A percentile compares a stretch with the other conserved stretches of the same genome.
Conservation (phyloP, 2,329 filamentous ascomycete species). For the Diaporthe ampelina region DNA sequence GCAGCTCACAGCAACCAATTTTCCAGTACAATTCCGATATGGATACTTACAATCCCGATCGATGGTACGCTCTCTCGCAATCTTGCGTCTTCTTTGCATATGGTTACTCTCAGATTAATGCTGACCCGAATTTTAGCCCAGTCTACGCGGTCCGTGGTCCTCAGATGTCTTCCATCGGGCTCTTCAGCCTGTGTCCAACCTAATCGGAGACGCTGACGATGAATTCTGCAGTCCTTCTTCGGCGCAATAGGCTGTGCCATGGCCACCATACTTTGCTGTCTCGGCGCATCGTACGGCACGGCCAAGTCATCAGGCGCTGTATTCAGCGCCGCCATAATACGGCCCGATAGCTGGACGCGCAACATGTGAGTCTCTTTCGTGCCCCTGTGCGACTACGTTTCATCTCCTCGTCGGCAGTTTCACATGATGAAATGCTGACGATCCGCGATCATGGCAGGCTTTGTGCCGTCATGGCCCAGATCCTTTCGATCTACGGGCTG, state of each 20-base stretch:
- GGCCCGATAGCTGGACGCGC: slow-evolving; percentile 73
- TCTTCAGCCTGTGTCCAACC: background rate
- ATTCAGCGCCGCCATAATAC: slow-evolving; percentile 95
- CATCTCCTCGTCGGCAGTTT: background rate
- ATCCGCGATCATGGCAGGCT: background rate
- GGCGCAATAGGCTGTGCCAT: slow-evolving; percentile 94
- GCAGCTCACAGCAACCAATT: background rate
- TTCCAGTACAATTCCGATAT: background rate
- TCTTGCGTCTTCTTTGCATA: background rate
- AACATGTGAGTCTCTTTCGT: slow-evolving; percentile 1
- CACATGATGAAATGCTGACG: background rate
- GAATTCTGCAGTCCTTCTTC: slow-evolving; percentile 79
- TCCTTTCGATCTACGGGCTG: slow-evolving; percentile 98
- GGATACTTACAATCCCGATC: slow-evolving; percentile 22
- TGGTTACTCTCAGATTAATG: too few relatives aligned
- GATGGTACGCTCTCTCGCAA: background rate
- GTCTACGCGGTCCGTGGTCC: slow-evolving; percentile 12
- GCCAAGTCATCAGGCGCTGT: slow-evolving; percentile 99
- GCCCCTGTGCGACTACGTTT: background rate
- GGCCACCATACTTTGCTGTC: slow-evolving; percentile 65
- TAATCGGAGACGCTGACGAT: background rate
- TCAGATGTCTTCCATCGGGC: background rate
- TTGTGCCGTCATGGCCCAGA: slow-evolving; percentile 97
- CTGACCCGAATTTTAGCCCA: background rate
- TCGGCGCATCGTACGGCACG: slow-evolving; percentile 94